Evolutionary conservation across 305 asterid genomes (phyloP), one percentile per base, ranked within the genome.

Genomic region (Fraxinus greggii): DNA sequence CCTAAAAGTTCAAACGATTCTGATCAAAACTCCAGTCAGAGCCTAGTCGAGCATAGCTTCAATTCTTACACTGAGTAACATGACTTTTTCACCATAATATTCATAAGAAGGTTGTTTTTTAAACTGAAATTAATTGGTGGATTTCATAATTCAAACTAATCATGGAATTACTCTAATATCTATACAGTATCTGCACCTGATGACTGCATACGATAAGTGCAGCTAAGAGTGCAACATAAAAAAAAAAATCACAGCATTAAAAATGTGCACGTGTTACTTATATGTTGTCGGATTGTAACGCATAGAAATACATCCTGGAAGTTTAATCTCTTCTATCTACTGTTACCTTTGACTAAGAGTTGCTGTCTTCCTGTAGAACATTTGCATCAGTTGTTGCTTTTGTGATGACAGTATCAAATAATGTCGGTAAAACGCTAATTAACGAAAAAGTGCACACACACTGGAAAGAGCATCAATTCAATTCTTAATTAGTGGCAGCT

Each of bases 391-490:
- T 13, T 85, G 87, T 82, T 83, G 83, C 88, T 87, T 79, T 79
- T 67, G 63, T 80, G 81, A 82, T 77, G 89, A 79, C 90, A 80
- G 69, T 65, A 78, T 75, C 85, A 81, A 35, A 33, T 77, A 81
- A 65, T 51, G 88, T 86, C 72, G 77, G 86, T 32, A 13, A 72
- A 76, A 74, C 79, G 84, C 86, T 63, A 84, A 79, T 84, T 87
- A 83, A 72, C 1, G 38, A 77, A 2, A 72, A 76, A 65, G 81
- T 73, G 84, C 70, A 79, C 23, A 78, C 31, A 59, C 79, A 56
- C 83, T 84, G 78, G 75, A 79, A 69, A 82, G 65, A 83, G 78
- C 45, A 35, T 12, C 35, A 76, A 65, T 15, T 72, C 32, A 81
- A 54, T 67, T 28, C 61, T 15, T 33, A 26, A 78, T 87, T 72